phyloP scores from a whole-genome alignment of 768 basidiomycete genomes.

The Boletus vinaceobasis region DNA sequence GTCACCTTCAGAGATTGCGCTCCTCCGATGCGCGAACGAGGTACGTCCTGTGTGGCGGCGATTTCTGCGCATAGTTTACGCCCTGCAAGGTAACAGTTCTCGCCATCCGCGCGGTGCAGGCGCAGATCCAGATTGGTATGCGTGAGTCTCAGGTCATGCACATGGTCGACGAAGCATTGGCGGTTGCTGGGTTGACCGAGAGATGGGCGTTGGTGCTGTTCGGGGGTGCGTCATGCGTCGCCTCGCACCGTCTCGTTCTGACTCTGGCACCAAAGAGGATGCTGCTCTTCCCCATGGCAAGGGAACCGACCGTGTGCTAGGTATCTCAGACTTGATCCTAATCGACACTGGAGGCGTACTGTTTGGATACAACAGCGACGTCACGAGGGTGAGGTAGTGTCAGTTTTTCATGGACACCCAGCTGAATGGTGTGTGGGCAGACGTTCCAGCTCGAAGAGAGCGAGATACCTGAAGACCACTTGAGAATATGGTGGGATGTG shows the following conservation, averaged over 20 bases:
- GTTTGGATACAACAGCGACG: constrained; percentile 74
- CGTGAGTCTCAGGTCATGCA: constrained; percentile 64
- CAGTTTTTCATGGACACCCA: neutral
- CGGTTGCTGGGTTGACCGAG: constrained; percentile 53
- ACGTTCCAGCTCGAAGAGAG: constrained; percentile 66
- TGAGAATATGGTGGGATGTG: constrained; percentile 63
- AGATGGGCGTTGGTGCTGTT: constrained; percentile 70
- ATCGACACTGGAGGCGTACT: constrained; percentile 73
- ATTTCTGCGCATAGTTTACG: neutral
- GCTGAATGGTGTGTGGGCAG: constrained; percentile 24
- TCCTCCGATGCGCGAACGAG: constrained; percentile 79
- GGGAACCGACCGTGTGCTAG: constrained; percentile 63
- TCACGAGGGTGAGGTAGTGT: constrained; percentile 58
- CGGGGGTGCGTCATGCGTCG: constrained; percentile 51
- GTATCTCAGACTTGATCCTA: constrained; percentile 59
- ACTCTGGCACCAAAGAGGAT: constrained; percentile 50
- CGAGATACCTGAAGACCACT: constrained; percentile 49
- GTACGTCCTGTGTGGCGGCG: constrained; percentile 33
- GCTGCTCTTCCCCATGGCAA: constrained; percentile 84
- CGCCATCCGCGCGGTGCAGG: constrained; percentile 63
- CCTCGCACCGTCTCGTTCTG: neutral
- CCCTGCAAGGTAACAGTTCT: constrained; percentile 69
- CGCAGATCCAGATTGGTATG: constrained; percentile 65
- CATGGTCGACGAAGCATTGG: constrained; percentile 57
- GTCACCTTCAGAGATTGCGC: constrained; percentile 61